Conservation (phyloP, 768 basidiomycete species). For the Boletus reticuloceps region DNA sequence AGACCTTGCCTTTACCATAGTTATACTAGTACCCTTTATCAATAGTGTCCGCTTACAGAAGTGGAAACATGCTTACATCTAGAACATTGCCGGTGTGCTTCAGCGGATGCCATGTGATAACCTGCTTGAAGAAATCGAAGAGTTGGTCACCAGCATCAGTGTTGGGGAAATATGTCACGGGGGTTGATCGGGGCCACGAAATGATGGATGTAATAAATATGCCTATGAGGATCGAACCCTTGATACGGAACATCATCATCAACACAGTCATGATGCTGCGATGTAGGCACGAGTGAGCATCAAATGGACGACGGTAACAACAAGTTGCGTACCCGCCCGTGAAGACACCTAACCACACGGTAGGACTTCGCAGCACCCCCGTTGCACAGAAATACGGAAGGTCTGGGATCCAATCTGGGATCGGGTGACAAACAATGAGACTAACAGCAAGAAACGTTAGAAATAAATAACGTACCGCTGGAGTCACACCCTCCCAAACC, state of each 20-base stretch:
- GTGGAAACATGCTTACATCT: conserved; percentile 44
- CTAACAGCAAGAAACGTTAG: conserved; percentile 1
- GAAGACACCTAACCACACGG: conserved; percentile 88
- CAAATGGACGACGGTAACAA: not conserved
- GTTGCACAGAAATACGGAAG: conserved; percentile 60
- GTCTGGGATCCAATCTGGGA: conserved; percentile 41
- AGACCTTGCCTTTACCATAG: conserved; percentile 65
- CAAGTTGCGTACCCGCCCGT: conserved; percentile 63
- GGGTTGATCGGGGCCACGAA: conserved; percentile 83
- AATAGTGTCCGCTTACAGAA: conserved; percentile 1
- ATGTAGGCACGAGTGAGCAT: conserved; percentile 1
- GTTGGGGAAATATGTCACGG: conserved; percentile 82
- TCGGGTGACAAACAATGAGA: conserved; percentile 5
- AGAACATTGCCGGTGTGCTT: conserved; percentile 61
- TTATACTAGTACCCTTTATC: conserved; percentile 39
- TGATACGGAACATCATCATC: conserved; percentile 81
- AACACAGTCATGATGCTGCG: conserved; percentile 69
- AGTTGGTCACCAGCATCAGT: conserved; percentile 62
- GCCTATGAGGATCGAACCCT: conserved; percentile 79
- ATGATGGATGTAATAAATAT: conserved; percentile 83
- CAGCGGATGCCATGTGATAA: conserved; percentile 72
- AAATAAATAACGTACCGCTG: conserved; percentile 34
- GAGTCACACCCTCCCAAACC: conserved; percentile 73
- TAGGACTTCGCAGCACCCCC: conserved; percentile 68
- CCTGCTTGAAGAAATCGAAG: conserved; percentile 83